Percentiles rank a stretch among this genome's conserved stretches.
These are phyloP conservation scores for Didymella sp. DNA, from an alignment of 2,329 filamentous ascomycete genomes.

Conservation along the genomic window DNA sequence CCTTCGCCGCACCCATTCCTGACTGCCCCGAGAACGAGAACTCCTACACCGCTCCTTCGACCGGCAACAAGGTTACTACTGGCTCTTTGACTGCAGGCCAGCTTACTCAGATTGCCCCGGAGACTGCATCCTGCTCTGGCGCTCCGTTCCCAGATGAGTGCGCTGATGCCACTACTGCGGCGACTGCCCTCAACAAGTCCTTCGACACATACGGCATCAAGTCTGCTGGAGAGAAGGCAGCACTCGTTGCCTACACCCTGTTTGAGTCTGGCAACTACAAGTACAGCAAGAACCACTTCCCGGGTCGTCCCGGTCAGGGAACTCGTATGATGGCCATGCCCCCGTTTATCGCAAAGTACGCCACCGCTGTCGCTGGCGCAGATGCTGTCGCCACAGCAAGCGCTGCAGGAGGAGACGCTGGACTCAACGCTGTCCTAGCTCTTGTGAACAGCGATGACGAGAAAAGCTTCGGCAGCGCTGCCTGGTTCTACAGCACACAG, in stretches of 20 bases:
- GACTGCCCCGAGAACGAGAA: slow-evolving; percentile 9
- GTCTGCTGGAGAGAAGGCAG: slow-evolving; percentile 68
- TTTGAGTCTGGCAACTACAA: slow-evolving; percentile 74
- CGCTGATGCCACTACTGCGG: slow-evolving; percentile 63
- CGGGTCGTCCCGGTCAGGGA: slow-evolving; percentile 71
- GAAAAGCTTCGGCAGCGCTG: slow-evolving; percentile 63
- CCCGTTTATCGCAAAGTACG: slow-evolving; percentile 63
- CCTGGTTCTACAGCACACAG: slow-evolving; percentile 67
- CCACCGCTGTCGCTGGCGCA: slow-evolving; percentile 53
- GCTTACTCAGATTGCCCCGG: slow-evolving; percentile 64
- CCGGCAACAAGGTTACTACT: slow-evolving; percentile 8
- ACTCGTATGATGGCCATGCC: slow-evolving; percentile 72
- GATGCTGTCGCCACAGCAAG: slow-evolving; percentile 42
- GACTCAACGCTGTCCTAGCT: slow-evolving; percentile 54
- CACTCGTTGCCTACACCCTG: slow-evolving; percentile 72
- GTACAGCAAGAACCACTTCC: slow-evolving; percentile 72
- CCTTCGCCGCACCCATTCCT: slow-evolving; percentile 32
- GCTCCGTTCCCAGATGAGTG: slow-evolving; percentile 64
- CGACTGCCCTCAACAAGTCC: slow-evolving; percentile 61
- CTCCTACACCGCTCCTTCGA: slow-evolving; percentile 6
- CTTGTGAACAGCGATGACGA: slow-evolving; percentile 57
- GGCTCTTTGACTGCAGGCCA: slow-evolving; percentile 31
- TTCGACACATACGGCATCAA: slow-evolving; percentile 66
- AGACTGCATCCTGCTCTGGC: slow-evolving; percentile 61
- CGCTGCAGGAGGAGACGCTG: slow-evolving; percentile 45